Percentiles rank a stretch among this genome's conserved stretches.
These are phyloP conservation scores for Mucor irregularis DNA, from an alignment of 371 early-diverging fungal species.

Conservation along the genomic window DNA sequence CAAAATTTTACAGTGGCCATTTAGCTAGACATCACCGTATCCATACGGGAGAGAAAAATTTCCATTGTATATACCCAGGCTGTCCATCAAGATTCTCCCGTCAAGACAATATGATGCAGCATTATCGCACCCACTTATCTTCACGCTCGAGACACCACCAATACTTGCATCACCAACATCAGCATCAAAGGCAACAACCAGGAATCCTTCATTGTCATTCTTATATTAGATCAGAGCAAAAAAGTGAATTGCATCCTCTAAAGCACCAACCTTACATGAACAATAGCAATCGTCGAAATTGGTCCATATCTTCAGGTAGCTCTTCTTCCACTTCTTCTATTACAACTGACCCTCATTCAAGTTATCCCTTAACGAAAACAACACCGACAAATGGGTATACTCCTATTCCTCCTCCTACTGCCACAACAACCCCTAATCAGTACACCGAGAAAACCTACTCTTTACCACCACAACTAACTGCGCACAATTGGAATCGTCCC, in stretches of 20 bases:
- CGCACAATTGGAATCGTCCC: too few species aligned
- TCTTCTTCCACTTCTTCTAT: constrained; percentile 1
- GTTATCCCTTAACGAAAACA: too few species aligned
- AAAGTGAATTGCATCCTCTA: neutral
- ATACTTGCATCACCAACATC: constrained; percentile 9
- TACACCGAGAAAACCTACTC: too few species aligned
- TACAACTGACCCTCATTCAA: neutral
- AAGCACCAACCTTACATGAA: neutral
- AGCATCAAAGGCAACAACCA: constrained; percentile 10
- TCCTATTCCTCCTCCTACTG: too few species aligned
- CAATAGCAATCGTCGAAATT: neutral
- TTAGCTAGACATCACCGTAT: constrained; percentile 87
- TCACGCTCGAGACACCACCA: constrained; percentile 57
- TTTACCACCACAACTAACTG: too few species aligned
- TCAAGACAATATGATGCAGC: constrained; percentile 90
- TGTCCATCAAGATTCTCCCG: constrained; percentile 87
- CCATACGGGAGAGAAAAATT: constrained; percentile 91
- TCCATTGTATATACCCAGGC: constrained; percentile 71
- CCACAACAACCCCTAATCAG: too few species aligned
- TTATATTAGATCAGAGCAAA: neutral
- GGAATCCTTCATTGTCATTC: constrained; percentile 10
- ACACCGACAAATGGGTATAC: too few species aligned
- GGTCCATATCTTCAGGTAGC: constrained; percentile 7
- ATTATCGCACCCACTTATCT: constrained; percentile 78
- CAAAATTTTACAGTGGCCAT: constrained; percentile 63